A percentile compares a stretch with the other conserved stretches of the same genome.
phyloP scores from a whole-genome alignment of 208 protist species.

The Trypanosoma scelopori region DNA sequence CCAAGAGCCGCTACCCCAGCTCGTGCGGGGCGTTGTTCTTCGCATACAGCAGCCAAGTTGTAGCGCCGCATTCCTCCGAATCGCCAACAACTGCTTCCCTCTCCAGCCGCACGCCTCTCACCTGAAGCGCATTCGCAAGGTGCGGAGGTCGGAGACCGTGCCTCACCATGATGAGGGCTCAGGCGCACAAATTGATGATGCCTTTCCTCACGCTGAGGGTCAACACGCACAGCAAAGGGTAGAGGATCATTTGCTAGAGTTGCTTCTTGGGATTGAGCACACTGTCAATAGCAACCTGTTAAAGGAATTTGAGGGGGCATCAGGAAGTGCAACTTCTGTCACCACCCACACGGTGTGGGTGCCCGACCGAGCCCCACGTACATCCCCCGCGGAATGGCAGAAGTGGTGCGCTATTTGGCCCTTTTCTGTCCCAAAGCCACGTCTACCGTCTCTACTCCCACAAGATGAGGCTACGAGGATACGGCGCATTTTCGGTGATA shows the following conservation, averaged over 20 bases:
- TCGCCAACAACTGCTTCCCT: slow-evolving; percentile 61
- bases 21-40: slow-evolving; percentile 42
- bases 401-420: slow-evolving; percentile 70
- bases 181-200: background rate
- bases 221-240: background rate
- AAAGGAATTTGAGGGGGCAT: slow-evolving; percentile 7
- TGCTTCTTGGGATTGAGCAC: slow-evolving; percentile 16
- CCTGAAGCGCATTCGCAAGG: slow-evolving; percentile 74
- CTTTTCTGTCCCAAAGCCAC: slow-evolving; percentile 65
- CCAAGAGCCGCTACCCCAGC: slow-evolving; percentile 42
- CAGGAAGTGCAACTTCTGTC: slow-evolving; percentile 7
- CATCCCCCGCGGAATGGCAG: slow-evolving; percentile 47
- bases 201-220: background rate
- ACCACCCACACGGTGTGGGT: slow-evolving; percentile 39
- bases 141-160: background rate
- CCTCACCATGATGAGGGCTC: background rate
- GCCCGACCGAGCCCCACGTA: slow-evolving; percentile 46
- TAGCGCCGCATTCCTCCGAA: slow-evolving; percentile 46
- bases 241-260: slow-evolving; percentile 3
- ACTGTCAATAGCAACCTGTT: slow-evolving; percentile 6
- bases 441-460: slow-evolving; percentile 18
- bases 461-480: slow-evolving; percentile 16
- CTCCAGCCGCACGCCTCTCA: slow-evolving; percentile 39
- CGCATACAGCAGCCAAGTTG: slow-evolving; percentile 36
- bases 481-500: slow-evolving; percentile 10